phyloP scores from a whole-genome alignment of 2,329 filamentous ascomycete species.

The Sarocladium strictum region DNA sequence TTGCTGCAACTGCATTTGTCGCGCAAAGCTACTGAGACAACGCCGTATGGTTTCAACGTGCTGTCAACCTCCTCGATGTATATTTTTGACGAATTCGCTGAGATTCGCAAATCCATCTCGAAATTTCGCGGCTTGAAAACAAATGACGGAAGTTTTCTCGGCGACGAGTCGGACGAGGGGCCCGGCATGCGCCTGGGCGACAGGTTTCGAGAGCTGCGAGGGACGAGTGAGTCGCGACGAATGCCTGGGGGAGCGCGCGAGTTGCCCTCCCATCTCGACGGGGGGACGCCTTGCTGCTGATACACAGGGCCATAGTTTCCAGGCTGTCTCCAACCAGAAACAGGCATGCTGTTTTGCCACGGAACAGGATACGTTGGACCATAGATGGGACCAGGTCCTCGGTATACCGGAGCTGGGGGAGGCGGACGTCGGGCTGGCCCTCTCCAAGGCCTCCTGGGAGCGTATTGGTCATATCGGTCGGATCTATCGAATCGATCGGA shows the following conservation, averaged over 20 bases:
- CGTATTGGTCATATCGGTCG: no score
- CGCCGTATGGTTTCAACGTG: not conserved
- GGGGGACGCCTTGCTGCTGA: not conserved
- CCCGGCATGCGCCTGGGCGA: no score
- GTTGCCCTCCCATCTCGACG: no score
- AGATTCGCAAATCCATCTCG: not conserved
- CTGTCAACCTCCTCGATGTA: not conserved
- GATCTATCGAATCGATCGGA: no score
- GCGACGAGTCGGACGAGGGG: no score
- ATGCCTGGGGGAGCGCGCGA: no score
- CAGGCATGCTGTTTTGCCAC: not conserved
- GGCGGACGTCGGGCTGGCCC: not conserved
- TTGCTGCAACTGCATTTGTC: slow-evolving; percentile 47
- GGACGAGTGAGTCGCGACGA: no score
- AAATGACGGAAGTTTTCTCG: not conserved
- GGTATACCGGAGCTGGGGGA: not conserved
- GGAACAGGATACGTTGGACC: not conserved
- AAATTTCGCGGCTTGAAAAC: not conserved
- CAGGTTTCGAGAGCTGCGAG: no score
- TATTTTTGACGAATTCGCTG: not conserved
- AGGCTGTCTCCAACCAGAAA: not conserved
- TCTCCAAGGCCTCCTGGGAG: no score
- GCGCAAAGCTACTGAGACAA: slow-evolving; percentile 30
- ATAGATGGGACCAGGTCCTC: not conserved
- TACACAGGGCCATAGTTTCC: not conserved